A percentile compares a stretch with the other conserved stretches of the same genome.
These are phyloP conservation scores for Pichia gijzeniarum DNA, from an alignment of 805 yeast species.

Conservation along the genomic window DNA sequence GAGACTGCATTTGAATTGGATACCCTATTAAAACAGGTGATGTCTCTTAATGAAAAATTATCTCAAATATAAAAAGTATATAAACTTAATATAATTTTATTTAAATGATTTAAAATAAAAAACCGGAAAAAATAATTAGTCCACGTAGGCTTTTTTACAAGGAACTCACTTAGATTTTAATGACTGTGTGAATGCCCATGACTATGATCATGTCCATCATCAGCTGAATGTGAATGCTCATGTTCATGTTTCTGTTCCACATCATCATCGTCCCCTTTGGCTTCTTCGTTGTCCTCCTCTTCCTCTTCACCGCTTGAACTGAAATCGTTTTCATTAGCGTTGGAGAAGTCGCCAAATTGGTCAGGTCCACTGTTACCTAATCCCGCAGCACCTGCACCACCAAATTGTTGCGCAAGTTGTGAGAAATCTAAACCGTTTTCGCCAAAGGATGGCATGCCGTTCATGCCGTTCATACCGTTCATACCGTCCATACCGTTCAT, in stretches of 20 bases:
- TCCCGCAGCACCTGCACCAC: slow-evolving; percentile 48
- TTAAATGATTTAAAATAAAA: too few species aligned
- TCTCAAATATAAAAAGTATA: not conserved
- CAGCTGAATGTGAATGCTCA: not conserved
- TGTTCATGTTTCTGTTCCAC: not conserved
- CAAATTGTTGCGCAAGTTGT: slow-evolving; percentile 27
- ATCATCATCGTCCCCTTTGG: slow-evolving; percentile 5
- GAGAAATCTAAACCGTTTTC: slow-evolving; percentile 26
- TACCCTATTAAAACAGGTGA: slow-evolving; percentile 3
- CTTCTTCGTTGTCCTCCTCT: slow-evolving; percentile 16
- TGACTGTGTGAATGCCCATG: slow-evolving; percentile 1
- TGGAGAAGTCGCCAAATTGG: slow-evolving; percentile 16
- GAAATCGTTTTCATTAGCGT: slow-evolving; percentile 20
- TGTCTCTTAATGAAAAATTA: not conserved
- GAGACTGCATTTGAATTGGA: not conserved
- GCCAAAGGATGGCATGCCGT: slow-evolving; percentile 13
- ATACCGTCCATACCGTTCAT: not conserved
- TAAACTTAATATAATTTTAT: not conserved
- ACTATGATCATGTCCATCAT: not conserved
- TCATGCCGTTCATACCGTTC: not conserved
- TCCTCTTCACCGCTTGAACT: slow-evolving; percentile 28
- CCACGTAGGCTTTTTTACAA: too few species aligned
- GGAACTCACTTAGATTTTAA: not conserved
- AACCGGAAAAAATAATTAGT: too few species aligned
- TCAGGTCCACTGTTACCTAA: slow-evolving; percentile 28